phyloP scores from a whole-genome alignment of 1,139 yeast species.

The Candida sp. region DNA sequence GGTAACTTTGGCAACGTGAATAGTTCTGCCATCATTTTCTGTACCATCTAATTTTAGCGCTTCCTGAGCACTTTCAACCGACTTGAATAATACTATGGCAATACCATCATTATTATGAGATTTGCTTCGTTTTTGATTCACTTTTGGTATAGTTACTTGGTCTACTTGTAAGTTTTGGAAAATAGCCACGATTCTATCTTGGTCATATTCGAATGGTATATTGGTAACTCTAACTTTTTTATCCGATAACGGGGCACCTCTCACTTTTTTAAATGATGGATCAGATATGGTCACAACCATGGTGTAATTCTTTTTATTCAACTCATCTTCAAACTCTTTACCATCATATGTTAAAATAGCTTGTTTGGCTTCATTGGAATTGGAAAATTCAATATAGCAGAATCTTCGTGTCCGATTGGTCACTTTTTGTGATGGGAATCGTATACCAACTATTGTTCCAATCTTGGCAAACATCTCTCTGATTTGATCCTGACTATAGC shows the following conservation, averaged over 20 bases:
- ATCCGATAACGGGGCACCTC: slow-evolving; percentile 13
- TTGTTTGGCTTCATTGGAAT: slow-evolving; percentile 39
- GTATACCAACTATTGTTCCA: slow-evolving; percentile 50
- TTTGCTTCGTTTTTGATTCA: slow-evolving; percentile 19
- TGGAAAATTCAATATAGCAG: slow-evolving; percentile 65
- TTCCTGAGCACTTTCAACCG: slow-evolving; percentile 32
- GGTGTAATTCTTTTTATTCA: slow-evolving; percentile 17
- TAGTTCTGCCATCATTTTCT: slow-evolving; percentile 34
- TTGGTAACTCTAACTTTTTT: slow-evolving; percentile 59
- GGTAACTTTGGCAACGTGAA: slow-evolving; percentile 30
- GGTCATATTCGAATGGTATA: slow-evolving; percentile 53
- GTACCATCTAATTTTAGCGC: slow-evolving; percentile 38
- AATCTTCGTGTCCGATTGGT: slow-evolving; percentile 58
- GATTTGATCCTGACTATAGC: slow-evolving; percentile 39
- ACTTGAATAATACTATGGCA: slow-evolving; percentile 51
- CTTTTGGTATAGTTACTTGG: slow-evolving; percentile 47
- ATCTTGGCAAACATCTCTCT: slow-evolving; percentile 34
- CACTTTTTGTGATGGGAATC: slow-evolving; percentile 66
- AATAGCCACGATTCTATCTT: slow-evolving; percentile 20
- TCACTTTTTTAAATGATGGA: slow-evolving; percentile 9
- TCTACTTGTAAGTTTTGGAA: slow-evolving; percentile 40
- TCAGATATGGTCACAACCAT: slow-evolving; percentile 58
- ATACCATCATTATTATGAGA: slow-evolving; percentile 46
- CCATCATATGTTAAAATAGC: slow-evolving; percentile 49
- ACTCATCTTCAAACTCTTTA: slow-evolving; percentile 17